A percentile compares a stretch with the other conserved stretches of the same genome.
Conservation (phyloP, 768 basidiomycete species). For the Dendrothele bispora region DNA sequence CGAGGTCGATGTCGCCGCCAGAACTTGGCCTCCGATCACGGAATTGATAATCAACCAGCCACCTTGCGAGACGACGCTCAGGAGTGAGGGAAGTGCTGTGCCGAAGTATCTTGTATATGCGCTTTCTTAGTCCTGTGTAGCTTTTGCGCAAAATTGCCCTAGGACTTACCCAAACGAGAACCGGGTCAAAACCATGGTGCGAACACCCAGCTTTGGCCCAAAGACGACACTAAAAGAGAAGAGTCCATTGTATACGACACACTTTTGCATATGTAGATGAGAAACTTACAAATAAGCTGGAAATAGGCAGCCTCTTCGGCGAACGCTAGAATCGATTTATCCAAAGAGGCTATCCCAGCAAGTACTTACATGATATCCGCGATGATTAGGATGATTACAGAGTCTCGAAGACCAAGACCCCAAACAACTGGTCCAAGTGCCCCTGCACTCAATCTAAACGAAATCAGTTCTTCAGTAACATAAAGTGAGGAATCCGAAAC, state of each 20-base stretch:
- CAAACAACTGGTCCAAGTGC: slow-evolving; percentile 61
- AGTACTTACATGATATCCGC: slow-evolving; percentile 12
- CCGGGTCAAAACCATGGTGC: slow-evolving; percentile 74
- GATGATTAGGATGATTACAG: slow-evolving; percentile 44
- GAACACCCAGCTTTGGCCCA: slow-evolving; percentile 77
- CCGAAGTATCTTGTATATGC: slow-evolving; percentile 54
- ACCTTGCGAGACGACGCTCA: slow-evolving; percentile 61
- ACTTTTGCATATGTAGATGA: too few relatives aligned
- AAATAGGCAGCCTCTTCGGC: slow-evolving; percentile 31
- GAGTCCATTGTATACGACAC: too few relatives aligned
- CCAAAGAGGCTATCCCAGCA: neutral
- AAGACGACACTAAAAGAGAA: slow-evolving; percentile 48
- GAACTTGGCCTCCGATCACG: slow-evolving; percentile 68
- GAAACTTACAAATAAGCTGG: slow-evolving; percentile 62
- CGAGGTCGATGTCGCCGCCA: slow-evolving; percentile 48
- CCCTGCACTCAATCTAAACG: slow-evolving; percentile 50
- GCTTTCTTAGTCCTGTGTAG: too few relatives aligned
- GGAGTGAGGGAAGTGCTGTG: slow-evolving; percentile 46
- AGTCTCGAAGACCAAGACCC: slow-evolving; percentile 50
- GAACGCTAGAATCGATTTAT: neutral
- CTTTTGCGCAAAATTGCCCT: slow-evolving; percentile 22
- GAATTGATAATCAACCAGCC: slow-evolving; percentile 67
- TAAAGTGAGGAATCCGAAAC: neutral
- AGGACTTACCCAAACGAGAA: slow-evolving; percentile 52
- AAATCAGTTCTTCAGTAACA: neutral